phyloP scores from a whole-genome alignment of 192 early-diverging fungal genomes.

The Coemansia sp. region DNA sequence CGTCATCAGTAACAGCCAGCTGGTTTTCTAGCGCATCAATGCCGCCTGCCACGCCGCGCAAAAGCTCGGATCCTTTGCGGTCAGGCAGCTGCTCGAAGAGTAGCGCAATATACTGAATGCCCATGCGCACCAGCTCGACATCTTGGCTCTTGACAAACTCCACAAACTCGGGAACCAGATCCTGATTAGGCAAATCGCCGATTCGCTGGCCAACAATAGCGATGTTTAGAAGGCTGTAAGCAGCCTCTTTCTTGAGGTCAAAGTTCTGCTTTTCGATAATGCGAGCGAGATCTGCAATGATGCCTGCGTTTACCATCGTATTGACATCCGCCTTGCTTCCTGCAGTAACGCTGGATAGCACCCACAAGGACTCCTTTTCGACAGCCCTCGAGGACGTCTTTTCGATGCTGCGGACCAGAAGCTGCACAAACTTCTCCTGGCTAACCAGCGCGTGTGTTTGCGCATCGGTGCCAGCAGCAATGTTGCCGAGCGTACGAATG shows the following conservation, averaged over 20 bases:
- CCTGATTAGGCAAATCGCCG: slow-evolving; percentile 23
- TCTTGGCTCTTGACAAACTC: slow-evolving; percentile 67
- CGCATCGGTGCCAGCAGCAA: slow-evolving; percentile 63
- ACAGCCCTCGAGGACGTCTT: slow-evolving; percentile 45
- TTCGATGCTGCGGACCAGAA: slow-evolving; percentile 33
- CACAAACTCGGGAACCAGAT: slow-evolving; percentile 33
- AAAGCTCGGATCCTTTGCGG: slow-evolving; percentile 22
- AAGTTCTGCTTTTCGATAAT: slow-evolving; percentile 62
- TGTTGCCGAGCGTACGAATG: slow-evolving; percentile 65
- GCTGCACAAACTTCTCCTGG: slow-evolving; percentile 52
- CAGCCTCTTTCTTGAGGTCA: slow-evolving; percentile 71
- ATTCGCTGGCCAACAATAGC: slow-evolving; percentile 40
- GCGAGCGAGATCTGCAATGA: slow-evolving; percentile 55
- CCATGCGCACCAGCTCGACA: slow-evolving; percentile 60
- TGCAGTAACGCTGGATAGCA: slow-evolving; percentile 68
- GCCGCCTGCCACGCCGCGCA: slow-evolving; percentile 34
- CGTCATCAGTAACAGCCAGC: slow-evolving; percentile 53
- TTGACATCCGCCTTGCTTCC: slow-evolving; percentile 41
- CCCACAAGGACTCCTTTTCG: slow-evolving; percentile 71
- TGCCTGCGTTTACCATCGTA: slow-evolving; percentile 55
- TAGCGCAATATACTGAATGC: slow-evolving; percentile 59
- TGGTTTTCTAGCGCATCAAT: slow-evolving; percentile 61
- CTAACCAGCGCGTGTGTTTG: slow-evolving; percentile 54
- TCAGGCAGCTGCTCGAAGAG: slow-evolving; percentile 54
- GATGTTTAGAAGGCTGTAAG: slow-evolving; percentile 63